Percentiles rank a stretch among this genome's conserved stretches.
These are phyloP conservation scores for Solanum corneliomulleri DNA, from an alignment of 257 asterid genomes.

Conservation along the genomic window DNA sequence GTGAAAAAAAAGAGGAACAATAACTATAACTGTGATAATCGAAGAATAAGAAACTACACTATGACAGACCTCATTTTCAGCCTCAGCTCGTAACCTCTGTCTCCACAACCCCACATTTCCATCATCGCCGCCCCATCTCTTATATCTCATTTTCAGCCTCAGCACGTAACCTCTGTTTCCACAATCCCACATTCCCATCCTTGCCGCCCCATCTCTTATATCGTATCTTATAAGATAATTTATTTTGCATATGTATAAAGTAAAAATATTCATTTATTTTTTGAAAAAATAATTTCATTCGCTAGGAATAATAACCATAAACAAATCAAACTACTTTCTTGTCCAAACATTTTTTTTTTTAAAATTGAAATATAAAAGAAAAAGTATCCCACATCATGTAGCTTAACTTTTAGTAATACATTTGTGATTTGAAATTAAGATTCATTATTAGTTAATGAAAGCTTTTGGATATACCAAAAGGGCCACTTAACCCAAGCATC, in stretches of 20 bases:
- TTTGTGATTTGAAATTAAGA: not conserved
- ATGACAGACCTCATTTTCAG: too few species aligned
- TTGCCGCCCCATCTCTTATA: not conserved
- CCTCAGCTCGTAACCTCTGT: not conserved
- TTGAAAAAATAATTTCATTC: too few species aligned
- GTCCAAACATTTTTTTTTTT: not conserved
- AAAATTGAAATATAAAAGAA: not conserved
- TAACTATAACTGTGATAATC: not conserved
- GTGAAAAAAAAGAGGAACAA: not conserved
- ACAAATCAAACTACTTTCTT: not conserved
- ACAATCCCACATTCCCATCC: not conserved
- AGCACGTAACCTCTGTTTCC: not conserved
- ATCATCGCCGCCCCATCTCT: not conserved
- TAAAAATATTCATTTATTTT: too few species aligned
- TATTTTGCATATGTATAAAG: fast-evolving
- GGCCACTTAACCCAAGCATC: not conserved
- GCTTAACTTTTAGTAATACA: not conserved
- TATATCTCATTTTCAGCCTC: too few species aligned
- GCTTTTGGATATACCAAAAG: not conserved
- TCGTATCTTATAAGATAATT: too few species aligned
- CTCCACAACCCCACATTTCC: not conserved
- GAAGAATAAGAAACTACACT: too few species aligned
- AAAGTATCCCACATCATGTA: not conserved
- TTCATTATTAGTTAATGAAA: not conserved
- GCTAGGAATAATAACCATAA: too few species aligned